A percentile compares a stretch with the other conserved stretches of the same genome.
Conservation (phyloP, 2,329 filamentous ascomycete species). For the Penicillium sp. region DNA sequence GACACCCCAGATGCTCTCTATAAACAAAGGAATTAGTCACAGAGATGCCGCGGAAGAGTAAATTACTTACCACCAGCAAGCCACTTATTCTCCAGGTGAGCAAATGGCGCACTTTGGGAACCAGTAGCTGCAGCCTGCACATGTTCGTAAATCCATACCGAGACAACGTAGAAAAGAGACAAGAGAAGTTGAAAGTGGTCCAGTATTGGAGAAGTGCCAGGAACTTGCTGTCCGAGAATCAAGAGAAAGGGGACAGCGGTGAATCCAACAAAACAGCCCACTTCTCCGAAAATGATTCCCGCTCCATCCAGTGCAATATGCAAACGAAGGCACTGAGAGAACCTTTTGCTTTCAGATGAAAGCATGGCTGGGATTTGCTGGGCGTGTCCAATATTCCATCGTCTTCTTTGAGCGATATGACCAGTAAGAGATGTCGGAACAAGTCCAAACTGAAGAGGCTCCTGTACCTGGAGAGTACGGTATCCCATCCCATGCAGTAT, state of each 20-base stretch:
- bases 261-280: constrained; percentile 18
- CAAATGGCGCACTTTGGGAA: constrained; percentile 23
- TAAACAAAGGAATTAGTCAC: neutral
- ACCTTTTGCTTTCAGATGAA: constrained; percentile 2
- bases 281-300: constrained; percentile 20
- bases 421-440: constrained; percentile 37
- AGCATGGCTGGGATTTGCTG: constrained; percentile 24
- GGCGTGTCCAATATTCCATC: constrained; percentile 39
- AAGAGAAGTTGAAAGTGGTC: constrained; percentile 15
- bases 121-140: constrained; percentile 22
- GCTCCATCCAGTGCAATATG: constrained; percentile 23
- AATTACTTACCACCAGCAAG: constrained; percentile 24
- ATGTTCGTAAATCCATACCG: constrained; percentile 23
- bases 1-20: constrained; percentile 25
- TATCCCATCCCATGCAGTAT: constrained; percentile 31
- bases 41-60: neutral
- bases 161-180: constrained; percentile 8
- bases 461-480: constrained; percentile 30
- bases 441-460: constrained; percentile 33
- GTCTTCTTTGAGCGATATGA: constrained; percentile 35
- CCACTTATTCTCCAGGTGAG: constrained; percentile 30
- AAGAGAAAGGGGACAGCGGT: constrained; percentile 21
- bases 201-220: constrained; percentile 5
- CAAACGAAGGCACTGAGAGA: constrained; percentile 16
- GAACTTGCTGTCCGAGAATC: constrained; percentile 15